Percentiles rank a stretch among this genome's conserved stretches.
Evolutionary conservation across 2,329 filamentous ascomycete species (phyloP).

Genomic region (Zymoseptoria crescenta): DNA sequence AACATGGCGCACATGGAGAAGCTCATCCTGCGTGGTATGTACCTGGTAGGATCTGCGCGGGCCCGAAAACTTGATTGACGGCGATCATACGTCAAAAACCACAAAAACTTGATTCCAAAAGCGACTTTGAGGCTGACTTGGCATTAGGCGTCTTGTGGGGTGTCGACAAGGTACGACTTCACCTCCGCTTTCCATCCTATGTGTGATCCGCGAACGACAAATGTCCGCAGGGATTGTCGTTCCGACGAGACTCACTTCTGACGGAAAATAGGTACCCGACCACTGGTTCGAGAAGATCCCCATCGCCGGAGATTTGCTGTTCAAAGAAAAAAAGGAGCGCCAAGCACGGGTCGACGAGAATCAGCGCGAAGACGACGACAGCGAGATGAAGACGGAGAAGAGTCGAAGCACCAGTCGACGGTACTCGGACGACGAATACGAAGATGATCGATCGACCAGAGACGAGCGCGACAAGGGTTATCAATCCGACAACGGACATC

Average conservation of each 20-base stretch:
- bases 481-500: slow-evolving; percentile 12
- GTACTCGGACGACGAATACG: slow-evolving; percentile 22
- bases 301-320: slow-evolving; percentile 28
- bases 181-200: not conserved
- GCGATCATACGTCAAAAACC: not conserved
- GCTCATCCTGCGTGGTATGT: slow-evolving; percentile 20
- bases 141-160: slow-evolving; percentile 19
- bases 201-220: not conserved
- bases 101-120: slow-evolving; percentile 1
- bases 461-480: slow-evolving; percentile 16
- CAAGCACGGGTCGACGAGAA: slow-evolving; percentile 11
- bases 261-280: slow-evolving; percentile 32
- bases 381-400: slow-evolving; percentile 13
- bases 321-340: slow-evolving; percentile 20
- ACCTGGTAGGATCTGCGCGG: not conserved
- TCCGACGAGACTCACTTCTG: slow-evolving; percentile 3
- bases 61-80: not conserved
- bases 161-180: slow-evolving; percentile 7
- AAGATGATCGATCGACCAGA: slow-evolving; percentile 15
- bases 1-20: slow-evolving; percentile 13
- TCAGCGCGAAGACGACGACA: slow-evolving; percentile 6
- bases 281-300: slow-evolving; percentile 32
- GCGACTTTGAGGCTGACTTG: slow-evolving; percentile 6
- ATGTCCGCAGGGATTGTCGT: not conserved
- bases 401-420: slow-evolving; percentile 16